phyloP scores from a whole-genome alignment of 306 rosid species.

The Prunus campanulata region DNA sequence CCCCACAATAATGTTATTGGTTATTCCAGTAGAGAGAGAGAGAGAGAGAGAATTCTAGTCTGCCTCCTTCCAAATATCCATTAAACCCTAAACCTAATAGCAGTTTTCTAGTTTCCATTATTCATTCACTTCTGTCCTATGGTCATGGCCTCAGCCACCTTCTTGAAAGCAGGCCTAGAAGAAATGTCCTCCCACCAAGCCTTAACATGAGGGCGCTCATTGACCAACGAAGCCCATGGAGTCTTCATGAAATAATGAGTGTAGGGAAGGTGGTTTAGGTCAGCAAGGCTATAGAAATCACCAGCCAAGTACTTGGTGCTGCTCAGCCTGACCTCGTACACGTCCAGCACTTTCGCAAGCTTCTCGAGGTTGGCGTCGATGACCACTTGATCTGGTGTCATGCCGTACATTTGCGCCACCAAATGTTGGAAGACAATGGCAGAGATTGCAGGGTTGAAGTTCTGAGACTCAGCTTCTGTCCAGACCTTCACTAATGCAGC shows the following conservation, averaged over 20 bases:
- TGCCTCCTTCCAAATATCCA: too few relatives aligned
- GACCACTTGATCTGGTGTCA: constrained; percentile 41
- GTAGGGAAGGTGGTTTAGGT: constrained; percentile 56
- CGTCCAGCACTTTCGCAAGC: constrained; percentile 49
- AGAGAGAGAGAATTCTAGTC: too few relatives aligned
- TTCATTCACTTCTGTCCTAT: constrained; percentile 26
- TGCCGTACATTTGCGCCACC: constrained; percentile 46
- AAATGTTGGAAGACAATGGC: constrained; percentile 49
- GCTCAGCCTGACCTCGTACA: constrained; percentile 60
- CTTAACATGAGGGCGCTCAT: constrained; percentile 61
- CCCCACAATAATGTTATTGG: too few relatives aligned
- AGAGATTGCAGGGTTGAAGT: constrained; percentile 46
- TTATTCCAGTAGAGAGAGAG: too few relatives aligned
- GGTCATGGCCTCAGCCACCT: constrained; percentile 55
- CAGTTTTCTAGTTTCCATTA: too few relatives aligned
- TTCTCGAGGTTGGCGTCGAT: constrained; percentile 49
- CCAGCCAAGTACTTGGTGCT: constrained; percentile 63
- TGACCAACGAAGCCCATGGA: constrained; percentile 52
- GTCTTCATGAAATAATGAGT: constrained; percentile 62
- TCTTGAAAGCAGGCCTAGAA: constrained; percentile 54
- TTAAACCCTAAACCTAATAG: too few relatives aligned
- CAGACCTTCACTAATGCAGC: constrained; percentile 64
- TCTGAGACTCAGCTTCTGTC: constrained; percentile 64
- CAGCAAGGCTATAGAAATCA: constrained; percentile 60
- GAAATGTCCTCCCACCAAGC: constrained; percentile 82